A percentile compares a stretch with the other conserved stretches of the same genome.
These are phyloP conservation scores for Talaromyces sp. DNA, from an alignment of 2,329 filamentous ascomycete genomes.

Conservation along the genomic window DNA sequence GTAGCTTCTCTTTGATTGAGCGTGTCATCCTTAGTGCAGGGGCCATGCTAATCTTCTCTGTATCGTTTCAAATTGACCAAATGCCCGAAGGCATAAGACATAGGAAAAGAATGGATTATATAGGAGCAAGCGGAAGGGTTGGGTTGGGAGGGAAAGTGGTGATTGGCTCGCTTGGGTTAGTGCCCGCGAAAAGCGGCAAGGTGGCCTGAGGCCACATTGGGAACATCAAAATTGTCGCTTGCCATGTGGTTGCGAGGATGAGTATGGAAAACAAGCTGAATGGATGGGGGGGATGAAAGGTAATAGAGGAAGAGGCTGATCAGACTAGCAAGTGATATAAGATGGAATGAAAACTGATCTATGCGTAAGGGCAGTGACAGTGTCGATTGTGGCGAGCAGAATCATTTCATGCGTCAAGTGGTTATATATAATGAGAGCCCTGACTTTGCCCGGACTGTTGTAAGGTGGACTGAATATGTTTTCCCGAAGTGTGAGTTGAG, in stretches of 20 bases:
- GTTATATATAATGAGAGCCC: neutral
- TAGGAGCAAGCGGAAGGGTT: neutral
- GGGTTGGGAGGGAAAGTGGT: no score
- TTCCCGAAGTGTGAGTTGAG: neutral
- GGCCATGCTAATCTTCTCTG: slow-evolving; percentile 82
- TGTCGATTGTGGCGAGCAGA: neutral
- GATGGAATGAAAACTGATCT: neutral
- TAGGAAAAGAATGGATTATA: slow-evolving; percentile 27
- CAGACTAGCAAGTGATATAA: neutral
- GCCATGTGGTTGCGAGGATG: neutral
- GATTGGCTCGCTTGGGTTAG: slow-evolving; percentile 15
- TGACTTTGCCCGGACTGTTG: neutral
- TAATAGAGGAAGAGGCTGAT: neutral
- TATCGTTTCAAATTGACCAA: slow-evolving; percentile 68
- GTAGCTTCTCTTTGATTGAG: slow-evolving; percentile 76
- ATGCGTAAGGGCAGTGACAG: neutral
- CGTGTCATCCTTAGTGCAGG: slow-evolving; percentile 93
- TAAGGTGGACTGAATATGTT: neutral
- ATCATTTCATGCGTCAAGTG: neutral
- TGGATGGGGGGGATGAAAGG: neutral
- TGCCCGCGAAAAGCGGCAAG: neutral
- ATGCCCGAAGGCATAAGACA: slow-evolving; percentile 47
- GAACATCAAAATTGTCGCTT: slow-evolving; percentile 2
- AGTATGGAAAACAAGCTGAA: neutral
- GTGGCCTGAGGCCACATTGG: slow-evolving; percentile 14